Evolutionary conservation across 108 stramenopile genomes (phyloP), one percentile per base, ranked within the genome.

Genomic region (Pseudonitzschia delicatissima): DNA sequence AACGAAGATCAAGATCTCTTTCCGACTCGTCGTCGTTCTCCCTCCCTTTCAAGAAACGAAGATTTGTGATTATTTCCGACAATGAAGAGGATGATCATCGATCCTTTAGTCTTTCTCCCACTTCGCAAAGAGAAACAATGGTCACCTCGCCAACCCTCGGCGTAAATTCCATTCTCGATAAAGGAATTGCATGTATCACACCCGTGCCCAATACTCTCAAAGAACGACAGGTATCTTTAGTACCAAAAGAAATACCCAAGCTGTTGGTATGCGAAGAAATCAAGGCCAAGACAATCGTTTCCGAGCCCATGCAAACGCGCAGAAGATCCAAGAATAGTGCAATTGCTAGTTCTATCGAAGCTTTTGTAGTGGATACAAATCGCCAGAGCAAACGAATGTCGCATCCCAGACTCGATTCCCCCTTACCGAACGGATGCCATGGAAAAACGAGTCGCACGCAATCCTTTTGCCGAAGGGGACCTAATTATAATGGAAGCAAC

Each of bases 401-500:
- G 2, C 6, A 44, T n/a, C 42, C 42, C 42, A 44, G n/a, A n/a
- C 42, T 44, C 17, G 42, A 44, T 13, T 13, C n/a, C 1, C 77
- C 69, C 25, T 26, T 63, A 1, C 62, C 66, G 3, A 71, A 66
- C 33, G 67, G 77, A 35, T 79, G 77, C 68, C 77, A 79, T 33
- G 72, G 77, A 3, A 42, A 63, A 36, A 79, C 77, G 2, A 58
- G 66, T 1, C 55, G 77, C 1, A 73, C 67, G 29, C 57, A 69
- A 36, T 73, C 77, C 51, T 73, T 44, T 53, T 79, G 77, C 40
- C 60, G 67, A 26, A 58, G 72, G 23, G 35, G 29, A 11, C 77
- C 77, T 28, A 73, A 72, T 27, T 79, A 73, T 57, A 73, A 73
- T 2, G 68, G 72, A 13, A 79, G 77, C 64, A 72, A 69, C 11